Conservation (phyloP, 164 flowering plant species). For the Tetracentron sinense region DNA sequence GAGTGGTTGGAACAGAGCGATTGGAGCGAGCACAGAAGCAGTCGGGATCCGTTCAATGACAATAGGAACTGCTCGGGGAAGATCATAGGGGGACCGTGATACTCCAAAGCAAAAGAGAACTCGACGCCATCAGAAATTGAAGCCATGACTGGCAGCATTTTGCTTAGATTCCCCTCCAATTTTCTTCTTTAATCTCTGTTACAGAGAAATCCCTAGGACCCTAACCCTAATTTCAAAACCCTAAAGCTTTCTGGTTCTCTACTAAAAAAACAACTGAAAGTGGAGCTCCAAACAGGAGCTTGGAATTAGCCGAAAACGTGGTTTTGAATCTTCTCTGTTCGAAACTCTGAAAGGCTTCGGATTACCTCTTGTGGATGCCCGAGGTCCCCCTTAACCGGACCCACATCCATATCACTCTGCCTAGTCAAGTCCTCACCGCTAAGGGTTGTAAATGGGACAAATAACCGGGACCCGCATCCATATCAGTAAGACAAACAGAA, state of each 20-base stretch:
- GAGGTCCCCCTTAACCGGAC: too few relatives aligned
- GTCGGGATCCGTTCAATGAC: constrained; percentile 52
- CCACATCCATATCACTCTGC: too few relatives aligned
- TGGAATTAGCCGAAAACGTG: too few relatives aligned
- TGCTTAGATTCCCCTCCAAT: constrained; percentile 48
- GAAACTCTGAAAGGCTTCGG: too few relatives aligned
- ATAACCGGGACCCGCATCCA: too few relatives aligned
- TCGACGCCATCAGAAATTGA: constrained; percentile 35
- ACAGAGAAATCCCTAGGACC: constrained; percentile 1
- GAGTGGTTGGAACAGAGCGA: constrained; percentile 51
- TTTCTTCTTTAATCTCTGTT: constrained; percentile 13
- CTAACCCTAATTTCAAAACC: constrained; percentile 2
- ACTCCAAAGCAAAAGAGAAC: constrained; percentile 73
- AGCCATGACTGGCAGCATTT: constrained; percentile 34
- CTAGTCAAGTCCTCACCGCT: too few relatives aligned
- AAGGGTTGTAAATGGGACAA: too few relatives aligned
- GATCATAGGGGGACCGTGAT: constrained; percentile 63
- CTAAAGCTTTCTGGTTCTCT: neutral
- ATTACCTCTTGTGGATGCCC: too few relatives aligned
- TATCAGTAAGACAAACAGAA: too few relatives aligned
- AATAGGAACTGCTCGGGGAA: constrained; percentile 62
- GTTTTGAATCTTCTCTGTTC: too few relatives aligned
- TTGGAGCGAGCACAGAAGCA: constrained; percentile 40
- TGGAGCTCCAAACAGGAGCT: too few relatives aligned
- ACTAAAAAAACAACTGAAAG: neutral